These are phyloP conservation scores for Hammondia hammondi DNA, from an alignment of 169 alveolate genomes.

Conservation along the genomic window DNA sequence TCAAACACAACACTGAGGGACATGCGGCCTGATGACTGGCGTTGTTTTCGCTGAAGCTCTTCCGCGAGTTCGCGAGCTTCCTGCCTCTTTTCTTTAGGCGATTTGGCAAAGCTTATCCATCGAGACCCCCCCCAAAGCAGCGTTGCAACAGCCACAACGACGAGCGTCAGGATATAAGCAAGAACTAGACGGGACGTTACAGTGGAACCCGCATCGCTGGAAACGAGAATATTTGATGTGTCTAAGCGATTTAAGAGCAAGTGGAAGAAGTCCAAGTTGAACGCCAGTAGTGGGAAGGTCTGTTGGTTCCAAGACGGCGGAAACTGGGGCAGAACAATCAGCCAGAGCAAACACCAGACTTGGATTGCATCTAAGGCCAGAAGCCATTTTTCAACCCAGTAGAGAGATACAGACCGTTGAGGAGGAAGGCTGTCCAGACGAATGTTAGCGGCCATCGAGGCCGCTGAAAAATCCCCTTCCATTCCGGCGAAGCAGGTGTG, in stretches of 20 bases:
- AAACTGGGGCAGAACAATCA: conserved; percentile 16
- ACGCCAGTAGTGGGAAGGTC: not conserved
- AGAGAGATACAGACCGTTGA: conserved; percentile 25
- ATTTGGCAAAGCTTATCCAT: conserved; percentile 16
- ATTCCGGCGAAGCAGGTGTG: not conserved
- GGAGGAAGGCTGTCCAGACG: not conserved
- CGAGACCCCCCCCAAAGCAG: not conserved
- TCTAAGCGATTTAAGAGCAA: not conserved
- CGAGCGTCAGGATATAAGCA: not conserved
- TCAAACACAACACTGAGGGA: conserved; percentile 9
- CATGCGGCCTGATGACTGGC: conserved; percentile 7
- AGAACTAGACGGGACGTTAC: not conserved
- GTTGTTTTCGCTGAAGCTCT: not conserved
- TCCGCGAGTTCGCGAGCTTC: conserved; percentile 17
- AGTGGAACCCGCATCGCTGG: not conserved
- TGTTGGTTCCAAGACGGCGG: conserved; percentile 1
- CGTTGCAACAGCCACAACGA: not conserved
- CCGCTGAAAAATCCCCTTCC: not conserved
- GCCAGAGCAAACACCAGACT: conserved; percentile 25
- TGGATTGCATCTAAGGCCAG: not conserved
- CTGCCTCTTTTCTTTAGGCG: not conserved
- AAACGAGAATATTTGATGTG: not conserved
- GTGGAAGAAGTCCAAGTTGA: conserved; percentile 35
- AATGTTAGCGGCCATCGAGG: not conserved
- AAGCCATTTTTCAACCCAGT: conserved; percentile 43